Evolutionary conservation across 139 green algal species (phyloP).

Genomic region (Eudorina sp.): DNA sequence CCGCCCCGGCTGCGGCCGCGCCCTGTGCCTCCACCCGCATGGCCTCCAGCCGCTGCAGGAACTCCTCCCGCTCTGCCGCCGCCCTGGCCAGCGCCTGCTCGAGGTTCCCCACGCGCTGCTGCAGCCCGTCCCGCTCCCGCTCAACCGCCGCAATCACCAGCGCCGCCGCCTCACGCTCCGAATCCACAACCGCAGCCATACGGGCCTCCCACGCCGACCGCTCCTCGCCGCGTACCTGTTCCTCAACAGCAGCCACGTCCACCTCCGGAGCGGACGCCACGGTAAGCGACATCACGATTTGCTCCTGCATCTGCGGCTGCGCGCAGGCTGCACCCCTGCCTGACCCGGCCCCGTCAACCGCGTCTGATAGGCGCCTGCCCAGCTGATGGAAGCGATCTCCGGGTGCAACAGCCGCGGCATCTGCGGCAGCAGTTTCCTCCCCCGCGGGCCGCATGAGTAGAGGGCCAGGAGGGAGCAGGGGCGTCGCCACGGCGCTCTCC

Average conservation of each 20-base stretch:
- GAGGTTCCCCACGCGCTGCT: not conserved
- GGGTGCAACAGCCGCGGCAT: not conserved
- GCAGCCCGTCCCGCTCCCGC: slow-evolving; percentile 31
- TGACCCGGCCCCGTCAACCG: too few species aligned
- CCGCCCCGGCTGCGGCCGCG: not conserved
- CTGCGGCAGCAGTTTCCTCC: not conserved
- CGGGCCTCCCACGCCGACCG: not conserved
- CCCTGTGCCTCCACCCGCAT: not conserved
- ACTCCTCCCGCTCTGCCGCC: not conserved
- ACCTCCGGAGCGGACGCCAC: not conserved
- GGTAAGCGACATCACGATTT: slow-evolving; percentile 9
- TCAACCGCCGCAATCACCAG: slow-evolving; percentile 11
- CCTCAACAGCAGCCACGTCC: slow-evolving; percentile 11
- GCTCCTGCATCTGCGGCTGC: not conserved
- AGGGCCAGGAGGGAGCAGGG: slow-evolving; percentile 20
- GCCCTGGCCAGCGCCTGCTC: not conserved
- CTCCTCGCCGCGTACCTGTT: not conserved
- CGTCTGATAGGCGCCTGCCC: not conserved
- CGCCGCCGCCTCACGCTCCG: slow-evolving; percentile 21
- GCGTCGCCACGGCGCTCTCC: not conserved
- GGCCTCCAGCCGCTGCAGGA: not conserved
- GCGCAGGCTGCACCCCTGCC: too few species aligned
- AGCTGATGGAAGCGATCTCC: slow-evolving; percentile 41
- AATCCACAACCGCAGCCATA: slow-evolving; percentile 20
- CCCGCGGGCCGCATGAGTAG: not conserved